Percentiles rank a stretch among this genome's conserved stretches.
These are phyloP conservation scores for Suillus fuscotomentosus DNA, from an alignment of 768 basidiomycete species.

Conservation along the genomic window DNA sequence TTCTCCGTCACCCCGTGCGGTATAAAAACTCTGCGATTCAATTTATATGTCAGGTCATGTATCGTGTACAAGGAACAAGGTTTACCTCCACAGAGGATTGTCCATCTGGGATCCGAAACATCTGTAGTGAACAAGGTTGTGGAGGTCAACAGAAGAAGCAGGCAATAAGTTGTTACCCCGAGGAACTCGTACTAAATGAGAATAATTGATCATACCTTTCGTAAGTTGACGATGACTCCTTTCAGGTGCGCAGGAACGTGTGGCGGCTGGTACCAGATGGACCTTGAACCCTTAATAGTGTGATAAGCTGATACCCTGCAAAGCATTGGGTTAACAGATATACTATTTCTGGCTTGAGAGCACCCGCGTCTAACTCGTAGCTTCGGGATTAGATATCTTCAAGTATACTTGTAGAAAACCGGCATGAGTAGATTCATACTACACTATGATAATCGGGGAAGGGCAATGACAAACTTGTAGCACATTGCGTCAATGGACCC, in stretches of 20 bases:
- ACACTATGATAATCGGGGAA: not conserved
- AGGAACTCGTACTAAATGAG: not conserved
- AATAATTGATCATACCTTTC: not conserved
- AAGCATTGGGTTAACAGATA: not conserved
- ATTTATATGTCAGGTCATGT: not conserved
- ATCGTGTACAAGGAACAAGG: not conserved
- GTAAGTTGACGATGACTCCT: not conserved
- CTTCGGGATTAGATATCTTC: not conserved
- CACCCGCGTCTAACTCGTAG: not conserved
- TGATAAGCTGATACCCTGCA: not conserved
- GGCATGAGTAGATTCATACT: not conserved
- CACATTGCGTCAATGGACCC: not conserved
- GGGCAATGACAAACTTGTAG: not conserved
- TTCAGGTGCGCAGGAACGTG: not conserved
- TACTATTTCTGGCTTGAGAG: not conserved
- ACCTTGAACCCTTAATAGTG: not conserved
- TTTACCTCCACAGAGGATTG: not conserved
- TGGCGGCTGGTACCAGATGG: not conserved
- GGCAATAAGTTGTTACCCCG: not conserved
- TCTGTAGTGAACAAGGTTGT: not conserved
- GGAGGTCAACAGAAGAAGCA: not conserved
- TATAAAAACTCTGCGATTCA: not conserved
- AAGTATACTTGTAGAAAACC: not conserved
- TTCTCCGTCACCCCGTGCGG: not conserved
- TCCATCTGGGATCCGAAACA: not conserved